A percentile compares a stretch with the other conserved stretches of the same genome.
Evolutionary conservation across 2,329 filamentous ascomycete genomes (phyloP).

Genomic region (Colletotrichum eleusines): DNA sequence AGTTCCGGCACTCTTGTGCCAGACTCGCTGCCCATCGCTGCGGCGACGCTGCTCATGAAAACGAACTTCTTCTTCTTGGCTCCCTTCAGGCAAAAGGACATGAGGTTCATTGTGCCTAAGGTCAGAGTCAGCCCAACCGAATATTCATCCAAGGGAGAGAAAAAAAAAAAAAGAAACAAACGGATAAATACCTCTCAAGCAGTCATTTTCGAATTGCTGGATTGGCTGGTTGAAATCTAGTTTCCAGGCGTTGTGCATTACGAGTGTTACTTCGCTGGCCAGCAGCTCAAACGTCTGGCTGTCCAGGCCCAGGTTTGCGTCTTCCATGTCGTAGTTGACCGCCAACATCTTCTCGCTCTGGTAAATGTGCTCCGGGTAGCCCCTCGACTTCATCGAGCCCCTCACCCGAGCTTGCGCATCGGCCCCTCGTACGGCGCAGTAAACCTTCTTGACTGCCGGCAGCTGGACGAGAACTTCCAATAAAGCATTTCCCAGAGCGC

Average conservation of each 20-base stretch:
- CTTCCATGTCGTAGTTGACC: constrained; percentile 25
- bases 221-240: constrained; percentile 35
- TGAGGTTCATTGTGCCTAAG: constrained; percentile 22
- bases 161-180: fast-evolving
- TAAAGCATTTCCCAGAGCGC: constrained; percentile 24
- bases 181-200: not conserved
- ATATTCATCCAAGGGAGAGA: fast-evolving
- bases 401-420: constrained; percentile 1
- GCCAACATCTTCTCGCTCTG: constrained; percentile 19
- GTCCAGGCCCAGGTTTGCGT: constrained; percentile 1
- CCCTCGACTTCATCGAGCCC: not conserved
- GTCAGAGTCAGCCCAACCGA: not conserved
- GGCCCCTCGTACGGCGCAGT: constrained; percentile 22
- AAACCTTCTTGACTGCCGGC: not conserved
- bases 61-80: constrained; percentile 8
- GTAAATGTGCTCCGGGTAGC: not conserved
- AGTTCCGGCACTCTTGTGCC: constrained; percentile 2
- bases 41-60: constrained; percentile 37
- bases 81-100: constrained; percentile 6
- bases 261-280: constrained; percentile 9
- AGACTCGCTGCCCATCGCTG: constrained; percentile 18
- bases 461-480: constrained; percentile 14
- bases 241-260: constrained; percentile 37
- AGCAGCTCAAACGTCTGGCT: not conserved
- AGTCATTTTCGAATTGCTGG: constrained; percentile 28